A percentile compares a stretch with the other conserved stretches of the same genome.
These are phyloP conservation scores for Fusarium sp. DNA, from an alignment of 2,329 filamentous ascomycete genomes.

Conservation along the genomic window DNA sequence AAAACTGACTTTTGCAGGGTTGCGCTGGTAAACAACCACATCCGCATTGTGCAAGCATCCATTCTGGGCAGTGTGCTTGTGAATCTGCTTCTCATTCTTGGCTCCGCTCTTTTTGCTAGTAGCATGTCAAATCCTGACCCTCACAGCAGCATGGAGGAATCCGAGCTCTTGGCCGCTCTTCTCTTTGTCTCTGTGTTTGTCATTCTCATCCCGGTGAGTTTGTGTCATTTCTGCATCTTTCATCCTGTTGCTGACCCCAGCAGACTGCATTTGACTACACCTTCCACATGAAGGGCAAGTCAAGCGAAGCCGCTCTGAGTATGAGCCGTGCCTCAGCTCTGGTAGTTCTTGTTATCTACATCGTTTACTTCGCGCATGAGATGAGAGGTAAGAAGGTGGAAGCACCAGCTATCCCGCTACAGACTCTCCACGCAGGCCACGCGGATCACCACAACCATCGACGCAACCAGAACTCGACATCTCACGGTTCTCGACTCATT, in stretches of 20 bases:
- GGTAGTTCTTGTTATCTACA: slow-evolving; percentile 79
- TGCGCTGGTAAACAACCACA: slow-evolving; percentile 68
- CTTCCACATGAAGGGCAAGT: slow-evolving; percentile 69
- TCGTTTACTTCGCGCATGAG: slow-evolving; percentile 81
- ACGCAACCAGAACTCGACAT: slow-evolving; percentile 24
- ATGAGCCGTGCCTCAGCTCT: slow-evolving; percentile 84
- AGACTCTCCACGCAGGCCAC: slow-evolving; percentile 64
- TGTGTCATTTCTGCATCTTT: background rate
- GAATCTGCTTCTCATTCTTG: slow-evolving; percentile 80
- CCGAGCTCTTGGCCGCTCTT: slow-evolving; percentile 54
- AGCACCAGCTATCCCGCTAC: slow-evolving; percentile 78
- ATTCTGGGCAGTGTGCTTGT: slow-evolving; percentile 82
- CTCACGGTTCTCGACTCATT: slow-evolving; percentile 46
- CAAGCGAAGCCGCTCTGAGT: slow-evolving; percentile 73
- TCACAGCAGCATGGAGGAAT: slow-evolving; percentile 53
- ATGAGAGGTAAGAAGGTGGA: slow-evolving; percentile 74
- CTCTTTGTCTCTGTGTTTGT: slow-evolving; percentile 57
- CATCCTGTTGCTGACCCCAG: background rate
- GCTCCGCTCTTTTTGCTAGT: slow-evolving; percentile 79
- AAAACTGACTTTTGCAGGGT: slow-evolving; percentile 58
- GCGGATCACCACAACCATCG: slow-evolving; percentile 10
- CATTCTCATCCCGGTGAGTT: slow-evolving; percentile 55
- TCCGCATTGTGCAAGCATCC: slow-evolving; percentile 81
- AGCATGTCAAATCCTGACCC: slow-evolving; percentile 77
- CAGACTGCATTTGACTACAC: slow-evolving; percentile 59